These are phyloP conservation scores for Colletotrichum salicis DNA, from an alignment of 2,329 filamentous ascomycete genomes.

Conservation along the genomic window DNA sequence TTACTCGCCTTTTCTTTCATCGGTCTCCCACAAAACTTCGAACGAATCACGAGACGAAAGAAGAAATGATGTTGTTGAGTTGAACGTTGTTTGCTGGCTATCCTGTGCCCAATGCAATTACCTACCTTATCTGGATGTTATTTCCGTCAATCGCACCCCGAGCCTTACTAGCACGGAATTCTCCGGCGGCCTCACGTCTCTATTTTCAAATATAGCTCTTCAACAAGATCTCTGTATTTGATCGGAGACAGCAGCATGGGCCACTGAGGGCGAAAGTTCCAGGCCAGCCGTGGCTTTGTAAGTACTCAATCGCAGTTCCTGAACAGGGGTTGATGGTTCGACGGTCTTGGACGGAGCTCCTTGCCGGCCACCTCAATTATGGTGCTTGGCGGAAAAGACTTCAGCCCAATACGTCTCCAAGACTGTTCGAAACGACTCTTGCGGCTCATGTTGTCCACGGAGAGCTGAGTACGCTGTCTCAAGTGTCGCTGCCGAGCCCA, in stretches of 20 bases:
- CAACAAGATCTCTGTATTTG: neutral
- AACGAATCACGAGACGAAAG: slow-evolving; percentile 22
- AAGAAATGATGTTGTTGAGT: neutral
- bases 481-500: slow-evolving; percentile 6
- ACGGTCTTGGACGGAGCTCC: neutral
- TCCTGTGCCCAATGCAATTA: neutral
- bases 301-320: neutral
- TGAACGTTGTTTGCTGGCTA: neutral
- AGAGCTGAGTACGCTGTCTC: slow-evolving; percentile 8
- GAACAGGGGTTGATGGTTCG: neutral
- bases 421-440: slow-evolving; percentile 22
- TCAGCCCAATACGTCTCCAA: neutral
- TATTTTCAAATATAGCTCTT: neutral
- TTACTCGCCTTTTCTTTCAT: neutral
- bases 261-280: neutral
- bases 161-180: neutral
- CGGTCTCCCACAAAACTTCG: neutral
- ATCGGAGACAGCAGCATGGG: neutral
- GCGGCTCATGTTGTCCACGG: neutral
- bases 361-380: neutral
- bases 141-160: neutral
- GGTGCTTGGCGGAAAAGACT: neutral
- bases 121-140: neutral
- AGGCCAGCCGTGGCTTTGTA: neutral
- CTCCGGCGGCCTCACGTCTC: neutral